These are phyloP conservation scores for Colletotrichum sp. DNA, from an alignment of 2,329 filamentous ascomycete genomes.

Conservation along the genomic window DNA sequence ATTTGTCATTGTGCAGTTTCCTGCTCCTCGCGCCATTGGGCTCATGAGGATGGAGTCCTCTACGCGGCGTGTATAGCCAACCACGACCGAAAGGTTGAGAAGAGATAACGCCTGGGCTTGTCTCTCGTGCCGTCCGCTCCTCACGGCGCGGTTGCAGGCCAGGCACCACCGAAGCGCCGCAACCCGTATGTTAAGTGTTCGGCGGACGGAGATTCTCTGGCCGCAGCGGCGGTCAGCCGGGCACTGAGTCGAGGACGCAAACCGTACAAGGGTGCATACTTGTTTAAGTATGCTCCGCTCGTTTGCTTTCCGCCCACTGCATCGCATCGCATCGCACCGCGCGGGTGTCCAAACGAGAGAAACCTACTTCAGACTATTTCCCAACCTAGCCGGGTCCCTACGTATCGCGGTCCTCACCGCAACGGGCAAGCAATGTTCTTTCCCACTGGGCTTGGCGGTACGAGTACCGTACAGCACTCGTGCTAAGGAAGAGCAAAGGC, in stretches of 20 bases:
- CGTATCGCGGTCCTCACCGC: background rate
- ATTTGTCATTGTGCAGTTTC: background rate
- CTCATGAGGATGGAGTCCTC: background rate
- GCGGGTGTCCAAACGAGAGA: background rate
- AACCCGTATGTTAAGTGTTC: background rate
- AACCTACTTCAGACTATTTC: background rate
- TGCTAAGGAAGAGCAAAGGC: background rate
- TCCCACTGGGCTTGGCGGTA: background rate
- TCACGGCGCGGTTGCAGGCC: background rate
- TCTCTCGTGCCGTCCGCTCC: background rate
- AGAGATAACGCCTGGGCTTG: background rate
- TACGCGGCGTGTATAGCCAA: background rate
- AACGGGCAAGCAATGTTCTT: background rate
- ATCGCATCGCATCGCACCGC: background rate
- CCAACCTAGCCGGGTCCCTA: background rate
- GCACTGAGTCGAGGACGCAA: background rate
- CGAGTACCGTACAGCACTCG: background rate
- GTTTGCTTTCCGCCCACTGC: background rate
- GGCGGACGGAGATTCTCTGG: background rate
- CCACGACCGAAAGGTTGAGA: background rate
- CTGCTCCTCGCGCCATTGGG: background rate
- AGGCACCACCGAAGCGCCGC: background rate
- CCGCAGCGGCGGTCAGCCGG: background rate
- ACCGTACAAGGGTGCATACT: background rate
- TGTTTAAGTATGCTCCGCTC: background rate